These are phyloP conservation scores for Solanum piurae DNA, from an alignment of 257 asterid genomes.

Conservation along the genomic window DNA sequence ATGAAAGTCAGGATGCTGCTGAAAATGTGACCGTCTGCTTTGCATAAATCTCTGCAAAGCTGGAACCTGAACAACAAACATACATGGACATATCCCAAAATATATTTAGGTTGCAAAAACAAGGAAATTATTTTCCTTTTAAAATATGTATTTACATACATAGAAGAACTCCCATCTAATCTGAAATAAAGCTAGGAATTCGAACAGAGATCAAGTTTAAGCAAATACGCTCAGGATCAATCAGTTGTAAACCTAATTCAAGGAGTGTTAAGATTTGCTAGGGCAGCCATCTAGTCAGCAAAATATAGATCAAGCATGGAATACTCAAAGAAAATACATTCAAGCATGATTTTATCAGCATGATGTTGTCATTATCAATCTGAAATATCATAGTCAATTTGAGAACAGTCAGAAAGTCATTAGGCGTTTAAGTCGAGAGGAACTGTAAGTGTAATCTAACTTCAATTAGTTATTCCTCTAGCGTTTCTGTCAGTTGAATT, in stretches of 20 bases:
- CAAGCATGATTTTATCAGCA: not conserved
- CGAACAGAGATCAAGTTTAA: not conserved
- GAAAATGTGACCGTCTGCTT: conserved; percentile 70
- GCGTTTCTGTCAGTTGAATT: not conserved
- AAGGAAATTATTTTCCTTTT: not conserved
- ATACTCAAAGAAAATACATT: not conserved
- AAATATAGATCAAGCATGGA: not conserved
- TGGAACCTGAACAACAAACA: conserved; percentile 54
- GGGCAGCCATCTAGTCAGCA: not conserved
- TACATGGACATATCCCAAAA: not conserved
- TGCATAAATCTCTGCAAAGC: conserved; percentile 94
- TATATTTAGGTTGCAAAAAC: not conserved
- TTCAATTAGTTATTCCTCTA: not conserved
- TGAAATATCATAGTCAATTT: not conserved
- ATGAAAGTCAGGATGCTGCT: conserved; percentile 93
- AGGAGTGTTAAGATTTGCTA: not conserved
- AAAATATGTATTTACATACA: not conserved
- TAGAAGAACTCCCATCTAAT: not conserved
- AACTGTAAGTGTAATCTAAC: not conserved
- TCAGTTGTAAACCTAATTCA: not conserved
- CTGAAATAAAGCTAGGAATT: not conserved
- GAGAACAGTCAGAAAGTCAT: not conserved
- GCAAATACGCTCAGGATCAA: not conserved
- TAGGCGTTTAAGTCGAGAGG: not conserved
- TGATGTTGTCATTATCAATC: not conserved